A percentile compares a stretch with the other conserved stretches of the same genome.
Conservation (phyloP, 2,329 filamentous ascomycete species). For the Fusarium buharicum region DNA sequence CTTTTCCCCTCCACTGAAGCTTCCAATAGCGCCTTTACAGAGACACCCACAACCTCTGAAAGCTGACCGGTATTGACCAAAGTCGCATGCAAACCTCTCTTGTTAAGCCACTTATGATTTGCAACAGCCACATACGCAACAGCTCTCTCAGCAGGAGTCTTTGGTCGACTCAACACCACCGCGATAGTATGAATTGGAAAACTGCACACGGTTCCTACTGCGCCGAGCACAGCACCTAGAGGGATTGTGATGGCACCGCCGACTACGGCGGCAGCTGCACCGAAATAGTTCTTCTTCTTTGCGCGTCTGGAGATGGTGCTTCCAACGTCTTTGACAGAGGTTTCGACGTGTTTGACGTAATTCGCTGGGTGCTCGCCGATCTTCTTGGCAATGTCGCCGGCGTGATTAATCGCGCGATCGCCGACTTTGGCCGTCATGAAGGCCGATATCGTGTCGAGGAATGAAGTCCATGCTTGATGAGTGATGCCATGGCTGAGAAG, state of each 20-base stretch:
- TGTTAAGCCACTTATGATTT: slow-evolving; percentile 56
- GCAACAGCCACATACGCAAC: slow-evolving; percentile 55
- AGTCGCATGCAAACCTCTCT: slow-evolving; percentile 52
- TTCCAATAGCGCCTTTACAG: slow-evolving; percentile 55
- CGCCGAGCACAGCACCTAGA: slow-evolving; percentile 51
- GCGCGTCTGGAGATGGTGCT: slow-evolving; percentile 49
- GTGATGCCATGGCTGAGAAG: slow-evolving; percentile 54
- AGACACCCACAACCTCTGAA: slow-evolving; percentile 42
- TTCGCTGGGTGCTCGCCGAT: slow-evolving; percentile 51
- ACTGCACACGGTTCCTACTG: slow-evolving; percentile 48
- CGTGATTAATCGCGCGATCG: slow-evolving; percentile 56
- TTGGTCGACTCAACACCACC: slow-evolving; percentile 52
- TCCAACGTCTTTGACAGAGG: slow-evolving; percentile 53
- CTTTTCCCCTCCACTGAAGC: slow-evolving; percentile 44
- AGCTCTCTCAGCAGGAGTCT: slow-evolving; percentile 55
- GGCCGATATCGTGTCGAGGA: slow-evolving; percentile 56
- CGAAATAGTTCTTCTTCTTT: slow-evolving; percentile 54
- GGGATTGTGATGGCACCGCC: slow-evolving; percentile 54
- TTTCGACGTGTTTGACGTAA: slow-evolving; percentile 51
- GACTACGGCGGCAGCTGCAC: slow-evolving; percentile 51
- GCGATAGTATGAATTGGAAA: slow-evolving; percentile 51
- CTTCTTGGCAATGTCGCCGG: slow-evolving; percentile 53
- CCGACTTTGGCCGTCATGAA: slow-evolving; percentile 59
- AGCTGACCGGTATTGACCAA: slow-evolving; percentile 51
- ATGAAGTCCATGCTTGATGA: slow-evolving; percentile 49